Percentiles rank a stretch among this genome's conserved stretches.
Evolutionary conservation across 106 monocot genomes (phyloP).

Genomic region (Dactylorhiza incarnata): DNA sequence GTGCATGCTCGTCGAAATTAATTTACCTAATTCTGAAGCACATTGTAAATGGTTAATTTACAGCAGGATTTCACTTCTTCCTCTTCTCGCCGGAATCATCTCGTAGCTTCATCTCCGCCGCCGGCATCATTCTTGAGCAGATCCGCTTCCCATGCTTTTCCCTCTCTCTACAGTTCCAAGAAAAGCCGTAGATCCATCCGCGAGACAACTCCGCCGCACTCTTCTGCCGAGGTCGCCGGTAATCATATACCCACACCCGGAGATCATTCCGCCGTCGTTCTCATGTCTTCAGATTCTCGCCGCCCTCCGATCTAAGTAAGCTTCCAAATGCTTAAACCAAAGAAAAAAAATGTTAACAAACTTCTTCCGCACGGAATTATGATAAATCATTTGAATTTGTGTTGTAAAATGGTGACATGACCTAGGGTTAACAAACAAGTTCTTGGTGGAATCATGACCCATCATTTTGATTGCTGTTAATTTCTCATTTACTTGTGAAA

Average conservation of each 20-base stretch:
- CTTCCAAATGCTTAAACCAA: neutral
- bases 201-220: neutral
- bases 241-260: neutral
- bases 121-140: neutral
- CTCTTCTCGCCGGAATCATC: neutral
- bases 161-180: neutral
- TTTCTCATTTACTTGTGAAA: too few relatives aligned
- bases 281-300: constrained; percentile 1
- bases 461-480: too few relatives aligned
- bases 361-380: too few relatives aligned
- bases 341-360: too few relatives aligned
- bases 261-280: neutral
- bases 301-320: neutral
- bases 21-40: neutral
- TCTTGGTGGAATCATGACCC: too few relatives aligned
- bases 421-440: too few relatives aligned
- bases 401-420: too few relatives aligned
- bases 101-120: neutral
- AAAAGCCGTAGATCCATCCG: neutral
- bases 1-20: neutral
- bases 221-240: neutral
- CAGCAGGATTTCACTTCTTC: neutral
- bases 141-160: neutral
- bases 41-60: neutral
- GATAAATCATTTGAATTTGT: too few relatives aligned